Conservation (phyloP, 768 basidiomycete genomes). For the Hypholoma sublateritium region DNA sequence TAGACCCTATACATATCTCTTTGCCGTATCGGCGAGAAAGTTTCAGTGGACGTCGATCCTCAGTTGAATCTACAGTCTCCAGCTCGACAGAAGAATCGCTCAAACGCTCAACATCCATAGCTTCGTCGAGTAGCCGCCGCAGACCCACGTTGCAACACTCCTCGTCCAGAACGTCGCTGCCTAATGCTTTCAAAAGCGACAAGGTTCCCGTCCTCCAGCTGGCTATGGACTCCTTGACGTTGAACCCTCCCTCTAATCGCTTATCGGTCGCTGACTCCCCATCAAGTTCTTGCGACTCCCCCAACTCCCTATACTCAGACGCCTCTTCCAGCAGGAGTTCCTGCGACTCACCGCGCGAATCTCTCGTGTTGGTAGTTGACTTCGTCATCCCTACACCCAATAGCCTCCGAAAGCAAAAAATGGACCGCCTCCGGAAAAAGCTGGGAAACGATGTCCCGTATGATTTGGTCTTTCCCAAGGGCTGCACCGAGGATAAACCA, state of each 20-base stretch:
- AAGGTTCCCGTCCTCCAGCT: conserved; percentile 21
- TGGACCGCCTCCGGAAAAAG: conserved; percentile 60
- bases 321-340: neutral
- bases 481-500: neutral
- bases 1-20: conserved; percentile 22
- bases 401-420: conserved; percentile 50
- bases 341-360: conserved; percentile 16
- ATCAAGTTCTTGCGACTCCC: conserved; percentile 5
- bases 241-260: conserved; percentile 26
- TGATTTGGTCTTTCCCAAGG: conserved; percentile 57
- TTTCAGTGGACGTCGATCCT: conserved; percentile 20
- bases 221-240: conserved; percentile 14
- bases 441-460: conserved; percentile 65
- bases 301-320: neutral
- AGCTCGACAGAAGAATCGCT: conserved; percentile 20
- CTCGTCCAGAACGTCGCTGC: conserved; percentile 5
- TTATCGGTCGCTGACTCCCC: conserved; percentile 12
- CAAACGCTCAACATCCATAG: conserved; percentile 3
- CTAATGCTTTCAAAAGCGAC: conserved; percentile 11
- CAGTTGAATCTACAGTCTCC: conserved; percentile 25
- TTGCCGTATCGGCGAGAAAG: conserved; percentile 15
- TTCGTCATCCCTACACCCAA: conserved; percentile 41
- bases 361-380: conserved; percentile 31
- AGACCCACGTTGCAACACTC: conserved; percentile 1
- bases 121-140: conserved; percentile 8